Conservation (phyloP, 2,329 filamentous ascomycete species). For the Ophiocordyceps camponoti-floridani region DNA sequence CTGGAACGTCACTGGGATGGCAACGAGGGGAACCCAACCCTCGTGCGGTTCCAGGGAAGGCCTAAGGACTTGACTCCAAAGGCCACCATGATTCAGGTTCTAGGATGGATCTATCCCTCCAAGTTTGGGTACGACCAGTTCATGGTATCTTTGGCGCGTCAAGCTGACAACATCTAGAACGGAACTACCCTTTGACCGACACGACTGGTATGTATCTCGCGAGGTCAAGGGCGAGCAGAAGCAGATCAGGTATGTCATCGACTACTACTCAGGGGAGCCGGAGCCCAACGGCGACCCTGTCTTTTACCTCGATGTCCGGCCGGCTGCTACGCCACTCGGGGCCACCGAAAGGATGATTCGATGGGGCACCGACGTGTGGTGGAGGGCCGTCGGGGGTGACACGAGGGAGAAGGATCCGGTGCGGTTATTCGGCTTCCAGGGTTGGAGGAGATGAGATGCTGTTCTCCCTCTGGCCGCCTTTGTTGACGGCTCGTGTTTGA, state of each 20-base stretch:
- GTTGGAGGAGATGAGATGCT: background rate
- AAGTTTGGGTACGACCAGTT: constrained; percentile 50
- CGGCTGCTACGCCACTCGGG: constrained; percentile 65
- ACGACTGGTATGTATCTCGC: constrained; percentile 89
- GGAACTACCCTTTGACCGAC: constrained; percentile 82
- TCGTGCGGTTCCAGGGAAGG: constrained; percentile 76
- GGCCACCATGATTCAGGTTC: constrained; percentile 62
- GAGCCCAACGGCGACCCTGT: constrained; percentile 80
- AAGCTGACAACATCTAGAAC: constrained; percentile 27
- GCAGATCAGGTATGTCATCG: constrained; percentile 87
- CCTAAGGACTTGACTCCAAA: constrained; percentile 86
- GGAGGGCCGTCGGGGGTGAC: constrained; percentile 61
- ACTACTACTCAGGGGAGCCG: constrained; percentile 77
- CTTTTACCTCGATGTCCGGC: constrained; percentile 88
- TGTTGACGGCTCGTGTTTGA: too few species aligned
- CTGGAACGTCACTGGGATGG: constrained; percentile 34
- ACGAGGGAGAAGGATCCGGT: constrained; percentile 29
- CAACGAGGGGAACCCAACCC: constrained; percentile 43
- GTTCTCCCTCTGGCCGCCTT: background rate
- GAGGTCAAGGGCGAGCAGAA: constrained; percentile 47
- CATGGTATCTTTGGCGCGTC: background rate
- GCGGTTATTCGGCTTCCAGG: constrained; percentile 11
- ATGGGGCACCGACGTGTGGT: constrained; percentile 92
- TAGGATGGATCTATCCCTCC: constrained; percentile 63
- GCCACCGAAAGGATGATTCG: constrained; percentile 68